Evolutionary conservation across 2,329 filamentous ascomycete genomes (phyloP).

Genomic region (Phyllosticta citrichinensis): DNA sequence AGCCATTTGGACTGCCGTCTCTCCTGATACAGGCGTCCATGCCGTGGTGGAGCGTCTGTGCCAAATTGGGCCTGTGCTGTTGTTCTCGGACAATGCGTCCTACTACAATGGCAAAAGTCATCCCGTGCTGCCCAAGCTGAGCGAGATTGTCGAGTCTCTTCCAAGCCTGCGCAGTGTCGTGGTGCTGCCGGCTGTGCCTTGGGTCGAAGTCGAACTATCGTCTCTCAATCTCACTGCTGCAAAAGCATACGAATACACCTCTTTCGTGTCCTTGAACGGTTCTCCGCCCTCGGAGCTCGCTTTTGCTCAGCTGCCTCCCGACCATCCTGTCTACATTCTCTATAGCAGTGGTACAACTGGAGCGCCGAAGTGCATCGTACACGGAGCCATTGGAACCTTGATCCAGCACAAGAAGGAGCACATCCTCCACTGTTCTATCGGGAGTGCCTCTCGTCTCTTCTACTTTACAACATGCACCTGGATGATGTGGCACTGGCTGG

Average conservation of each 20-base stretch:
- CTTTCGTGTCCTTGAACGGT: constrained; percentile 25
- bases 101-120: constrained; percentile 89
- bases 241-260: constrained; percentile 24
- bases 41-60: constrained; percentile 78
- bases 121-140: constrained; percentile 67
- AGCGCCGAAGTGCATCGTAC: constrained; percentile 84
- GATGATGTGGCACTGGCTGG: constrained; percentile 99
- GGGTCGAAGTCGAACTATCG: constrained; percentile 30
- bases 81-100: constrained; percentile 82
- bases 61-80: constrained; percentile 72
- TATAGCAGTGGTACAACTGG: constrained; percentile 89
- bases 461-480: constrained; percentile 94
- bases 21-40: constrained; percentile 83
- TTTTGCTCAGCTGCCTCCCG: constrained; percentile 72
- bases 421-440: constrained; percentile 73
- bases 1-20: constrained; percentile 87
- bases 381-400: constrained; percentile 80
- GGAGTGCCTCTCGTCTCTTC: constrained; percentile 62
- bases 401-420: constrained; percentile 98
- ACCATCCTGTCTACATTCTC: constrained; percentile 86
- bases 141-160: constrained; percentile 62
- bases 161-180: constrained; percentile 60
- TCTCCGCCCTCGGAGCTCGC: constrained; percentile 19
- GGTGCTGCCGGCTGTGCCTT: constrained; percentile 56
- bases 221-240: constrained; percentile 23